Conservation (phyloP, 257 asterid species). For the Schizonepeta tenuifolia region DNA sequence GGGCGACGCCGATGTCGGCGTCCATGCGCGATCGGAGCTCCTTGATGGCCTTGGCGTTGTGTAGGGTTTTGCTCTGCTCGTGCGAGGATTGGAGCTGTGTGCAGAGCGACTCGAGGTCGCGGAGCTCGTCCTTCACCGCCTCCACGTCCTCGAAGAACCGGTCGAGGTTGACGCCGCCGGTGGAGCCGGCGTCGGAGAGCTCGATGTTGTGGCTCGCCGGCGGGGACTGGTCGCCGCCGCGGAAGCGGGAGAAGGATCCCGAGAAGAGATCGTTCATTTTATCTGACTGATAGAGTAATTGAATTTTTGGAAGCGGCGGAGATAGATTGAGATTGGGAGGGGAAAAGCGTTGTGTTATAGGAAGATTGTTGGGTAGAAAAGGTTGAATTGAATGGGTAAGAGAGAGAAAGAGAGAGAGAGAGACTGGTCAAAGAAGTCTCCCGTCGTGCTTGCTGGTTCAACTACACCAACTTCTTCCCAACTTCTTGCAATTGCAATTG, state of each 20-base stretch:
- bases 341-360: background rate
- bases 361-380: background rate
- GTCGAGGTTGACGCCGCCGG: slow-evolving; percentile 63
- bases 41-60: slow-evolving; percentile 46
- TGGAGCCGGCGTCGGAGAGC: slow-evolving; percentile 30
- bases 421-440: slow-evolving; percentile 49
- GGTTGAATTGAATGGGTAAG: slow-evolving; percentile 49
- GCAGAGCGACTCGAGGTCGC: slow-evolving; percentile 59
- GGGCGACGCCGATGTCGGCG: slow-evolving; percentile 36
- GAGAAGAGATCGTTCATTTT: slow-evolving; percentile 77
- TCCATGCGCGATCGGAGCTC: slow-evolving; percentile 52
- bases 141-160: slow-evolving; percentile 74
- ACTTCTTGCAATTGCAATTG: background rate
- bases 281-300: background rate
- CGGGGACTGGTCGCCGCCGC: slow-evolving; percentile 50
- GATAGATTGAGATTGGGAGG: slow-evolving; percentile 7
- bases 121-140: slow-evolving; percentile 65
- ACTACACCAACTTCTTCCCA: slow-evolving; percentile 5
- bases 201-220: slow-evolving; percentile 47
- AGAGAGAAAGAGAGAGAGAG: background rate
- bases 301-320: background rate
- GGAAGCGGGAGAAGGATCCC: slow-evolving; percentile 64
- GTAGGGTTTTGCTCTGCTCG: slow-evolving; percentile 61
- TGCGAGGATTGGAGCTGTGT: slow-evolving; percentile 55
- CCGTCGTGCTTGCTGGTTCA: slow-evolving; percentile 19